Conservation (phyloP, 129 eudicot species). For the Tanacetum coccineum region DNA sequence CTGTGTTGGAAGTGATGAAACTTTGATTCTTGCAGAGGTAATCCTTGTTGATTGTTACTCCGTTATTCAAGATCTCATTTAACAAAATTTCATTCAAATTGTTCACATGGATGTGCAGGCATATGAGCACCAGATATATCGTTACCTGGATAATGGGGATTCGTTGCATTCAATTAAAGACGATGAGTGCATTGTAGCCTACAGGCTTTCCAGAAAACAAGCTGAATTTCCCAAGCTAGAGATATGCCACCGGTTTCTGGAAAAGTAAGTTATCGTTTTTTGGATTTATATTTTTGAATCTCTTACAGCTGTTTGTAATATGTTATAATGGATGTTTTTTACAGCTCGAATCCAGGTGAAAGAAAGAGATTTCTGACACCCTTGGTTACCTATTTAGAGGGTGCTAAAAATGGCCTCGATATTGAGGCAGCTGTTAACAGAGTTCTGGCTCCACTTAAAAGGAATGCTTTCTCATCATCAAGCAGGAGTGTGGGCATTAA, state of each 20-base stretch:
- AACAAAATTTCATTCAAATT: neutral
- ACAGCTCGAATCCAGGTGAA: conserved; percentile 44
- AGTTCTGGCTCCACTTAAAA: conserved; percentile 61
- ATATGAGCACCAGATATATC: conserved; percentile 64
- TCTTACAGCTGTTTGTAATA: conserved; percentile 15
- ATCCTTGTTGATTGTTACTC: neutral
- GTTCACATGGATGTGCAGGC: conserved; percentile 49
- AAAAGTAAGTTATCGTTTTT: conserved; percentile 49
- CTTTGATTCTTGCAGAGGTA: conserved; percentile 93
- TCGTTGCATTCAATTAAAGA: conserved; percentile 65
- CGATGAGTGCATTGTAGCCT: conserved; percentile 88
- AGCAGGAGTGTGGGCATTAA: conserved; percentile 18
- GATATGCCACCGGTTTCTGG: conserved; percentile 66
- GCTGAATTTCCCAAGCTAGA: conserved; percentile 60
- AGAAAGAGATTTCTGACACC: conserved; percentile 82
- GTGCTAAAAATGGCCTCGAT: conserved; percentile 50
- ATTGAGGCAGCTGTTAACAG: conserved; percentile 52
- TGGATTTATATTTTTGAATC: neutral
- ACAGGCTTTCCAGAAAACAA: conserved; percentile 63
- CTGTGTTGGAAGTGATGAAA: conserved; percentile 67
- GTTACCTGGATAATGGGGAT: conserved; percentile 65
- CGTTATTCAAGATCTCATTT: neutral
- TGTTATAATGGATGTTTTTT: conserved; percentile 9
- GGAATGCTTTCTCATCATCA: conserved; percentile 39
- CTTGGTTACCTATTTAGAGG: conserved; percentile 66